Percentiles rank a stretch among this genome's conserved stretches.
Conservation (phyloP, 495 filamentous ascomycete species). For the Baudoinia panamericana region DNA sequence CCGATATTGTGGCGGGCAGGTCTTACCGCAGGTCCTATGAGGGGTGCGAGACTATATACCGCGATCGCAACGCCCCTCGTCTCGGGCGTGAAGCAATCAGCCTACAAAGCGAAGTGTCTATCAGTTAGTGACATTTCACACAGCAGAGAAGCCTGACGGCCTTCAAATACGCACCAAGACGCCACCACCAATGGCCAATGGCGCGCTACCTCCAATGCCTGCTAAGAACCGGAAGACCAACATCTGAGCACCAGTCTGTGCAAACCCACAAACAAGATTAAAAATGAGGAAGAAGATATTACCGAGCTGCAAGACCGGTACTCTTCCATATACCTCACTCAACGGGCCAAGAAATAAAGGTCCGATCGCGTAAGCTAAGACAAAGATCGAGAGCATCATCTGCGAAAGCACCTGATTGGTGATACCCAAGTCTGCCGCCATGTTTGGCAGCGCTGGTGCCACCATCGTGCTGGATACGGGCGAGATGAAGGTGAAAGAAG, state of each 20-base stretch:
- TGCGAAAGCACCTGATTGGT: slow-evolving; percentile 10
- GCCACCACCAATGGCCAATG: slow-evolving; percentile 38
- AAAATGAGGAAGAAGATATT: slow-evolving; percentile 46
- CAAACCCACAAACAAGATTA: slow-evolving; percentile 44
- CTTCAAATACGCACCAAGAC: slow-evolving; percentile 8
- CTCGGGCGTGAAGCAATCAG: slow-evolving; percentile 50
- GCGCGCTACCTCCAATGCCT: slow-evolving; percentile 41
- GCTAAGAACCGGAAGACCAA: slow-evolving; percentile 45
- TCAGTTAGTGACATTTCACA: too few relatives aligned
- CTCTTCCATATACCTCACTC: slow-evolving; percentile 51
- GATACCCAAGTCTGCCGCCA: slow-evolving; percentile 20
- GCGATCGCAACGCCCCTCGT: slow-evolving; percentile 51
- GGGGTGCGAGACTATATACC: slow-evolving; percentile 51
- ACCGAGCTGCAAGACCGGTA: slow-evolving; percentile 38
- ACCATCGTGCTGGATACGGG: slow-evolving; percentile 26
- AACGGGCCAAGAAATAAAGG: slow-evolving; percentile 50
- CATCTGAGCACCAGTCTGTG: slow-evolving; percentile 39
- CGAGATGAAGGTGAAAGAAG: slow-evolving; percentile 23
- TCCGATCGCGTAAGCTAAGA: slow-evolving; percentile 27
- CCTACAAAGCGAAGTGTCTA: too few relatives aligned
- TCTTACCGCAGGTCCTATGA: slow-evolving; percentile 50
- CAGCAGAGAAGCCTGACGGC: too few relatives aligned
- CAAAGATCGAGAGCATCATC: slow-evolving; percentile 25
- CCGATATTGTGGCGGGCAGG: slow-evolving; percentile 31
- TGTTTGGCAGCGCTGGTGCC: slow-evolving; percentile 22